These are phyloP conservation scores for Ensete ventricosum DNA, from an alignment of 176 grass and related monocot species.

Conservation along the genomic window DNA sequence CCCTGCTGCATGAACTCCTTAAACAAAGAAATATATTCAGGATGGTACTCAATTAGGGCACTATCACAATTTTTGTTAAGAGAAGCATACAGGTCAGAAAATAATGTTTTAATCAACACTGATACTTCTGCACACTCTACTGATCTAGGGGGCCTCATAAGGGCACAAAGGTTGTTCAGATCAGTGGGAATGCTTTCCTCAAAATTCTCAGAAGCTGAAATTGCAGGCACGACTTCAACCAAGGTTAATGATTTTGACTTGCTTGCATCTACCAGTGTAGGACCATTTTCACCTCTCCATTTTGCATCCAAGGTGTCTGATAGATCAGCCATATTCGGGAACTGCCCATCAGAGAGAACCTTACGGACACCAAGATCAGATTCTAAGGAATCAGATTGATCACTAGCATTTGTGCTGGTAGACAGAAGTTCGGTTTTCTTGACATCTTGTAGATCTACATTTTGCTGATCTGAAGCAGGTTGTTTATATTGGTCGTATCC, in stretches of 20 bases:
- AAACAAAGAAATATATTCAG: conserved; percentile 51
- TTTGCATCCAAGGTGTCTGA: conserved; percentile 78
- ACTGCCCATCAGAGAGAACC: conserved; percentile 68
- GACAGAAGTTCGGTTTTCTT: conserved; percentile 30
- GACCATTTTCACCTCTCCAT: conserved; percentile 73
- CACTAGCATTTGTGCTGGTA: conserved; percentile 32
- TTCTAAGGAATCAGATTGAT: conserved; percentile 37
- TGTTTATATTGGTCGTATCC: background rate
- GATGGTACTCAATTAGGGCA: conserved; percentile 50
- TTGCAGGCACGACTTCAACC: conserved; percentile 26
- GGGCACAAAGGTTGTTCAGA: conserved; percentile 17
- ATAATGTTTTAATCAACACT: conserved; percentile 60
- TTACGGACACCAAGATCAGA: conserved; percentile 30
- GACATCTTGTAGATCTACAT: conserved; percentile 16
- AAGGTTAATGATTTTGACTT: conserved; percentile 25
- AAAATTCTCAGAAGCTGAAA: conserved; percentile 13
- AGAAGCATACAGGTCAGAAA: conserved; percentile 50
- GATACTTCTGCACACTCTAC: conserved; percentile 48
- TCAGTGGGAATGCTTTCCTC: conserved; percentile 40
- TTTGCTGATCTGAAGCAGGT: conserved; percentile 7
- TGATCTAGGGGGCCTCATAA: conserved; percentile 35
- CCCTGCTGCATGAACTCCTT: conserved; percentile 52
- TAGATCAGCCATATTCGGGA: conserved; percentile 50
- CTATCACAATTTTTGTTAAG: conserved; percentile 61
- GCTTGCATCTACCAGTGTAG: conserved; percentile 39